These are phyloP conservation scores for Mycena capillaripes DNA, from an alignment of 768 basidiomycete species.

Conservation along the genomic window DNA sequence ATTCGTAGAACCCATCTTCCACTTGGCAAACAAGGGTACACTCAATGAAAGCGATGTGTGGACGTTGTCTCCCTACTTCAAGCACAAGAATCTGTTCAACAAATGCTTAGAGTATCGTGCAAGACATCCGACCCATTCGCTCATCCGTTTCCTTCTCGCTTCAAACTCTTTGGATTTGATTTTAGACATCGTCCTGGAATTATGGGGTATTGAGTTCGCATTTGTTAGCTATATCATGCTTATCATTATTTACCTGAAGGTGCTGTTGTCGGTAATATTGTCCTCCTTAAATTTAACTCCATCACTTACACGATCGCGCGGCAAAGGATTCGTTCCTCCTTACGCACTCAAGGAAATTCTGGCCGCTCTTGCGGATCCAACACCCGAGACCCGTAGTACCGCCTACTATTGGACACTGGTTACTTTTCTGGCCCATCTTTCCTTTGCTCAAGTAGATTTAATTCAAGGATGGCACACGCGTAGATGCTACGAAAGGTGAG, in stretches of 20 bases:
- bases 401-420: constrained; percentile 74
- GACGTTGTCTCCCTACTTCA: constrained; percentile 76
- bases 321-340: constrained; percentile 74
- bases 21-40: constrained; percentile 64
- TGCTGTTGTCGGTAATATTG: constrained; percentile 20
- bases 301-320: constrained; percentile 3
- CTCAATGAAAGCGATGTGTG: constrained; percentile 69
- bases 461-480: constrained; percentile 77
- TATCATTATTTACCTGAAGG: constrained; percentile 44
- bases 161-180: constrained; percentile 81
- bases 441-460: constrained; percentile 77
- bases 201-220: constrained; percentile 69
- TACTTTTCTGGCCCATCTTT: constrained; percentile 73
- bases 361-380: constrained; percentile 59
- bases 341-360: constrained; percentile 77
- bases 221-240: background rate
- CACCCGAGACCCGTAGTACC: constrained; percentile 54
- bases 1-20: constrained; percentile 74
- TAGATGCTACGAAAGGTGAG: constrained; percentile 68
- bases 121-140: constrained; percentile 68
- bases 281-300: background rate
- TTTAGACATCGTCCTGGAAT: constrained; percentile 67
- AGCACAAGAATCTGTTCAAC: constrained; percentile 75
- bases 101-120: constrained; percentile 70
- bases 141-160: constrained; percentile 72